Conservation (phyloP, 2,329 filamentous ascomycete species). For the Graphilbum fragrans region DNA sequence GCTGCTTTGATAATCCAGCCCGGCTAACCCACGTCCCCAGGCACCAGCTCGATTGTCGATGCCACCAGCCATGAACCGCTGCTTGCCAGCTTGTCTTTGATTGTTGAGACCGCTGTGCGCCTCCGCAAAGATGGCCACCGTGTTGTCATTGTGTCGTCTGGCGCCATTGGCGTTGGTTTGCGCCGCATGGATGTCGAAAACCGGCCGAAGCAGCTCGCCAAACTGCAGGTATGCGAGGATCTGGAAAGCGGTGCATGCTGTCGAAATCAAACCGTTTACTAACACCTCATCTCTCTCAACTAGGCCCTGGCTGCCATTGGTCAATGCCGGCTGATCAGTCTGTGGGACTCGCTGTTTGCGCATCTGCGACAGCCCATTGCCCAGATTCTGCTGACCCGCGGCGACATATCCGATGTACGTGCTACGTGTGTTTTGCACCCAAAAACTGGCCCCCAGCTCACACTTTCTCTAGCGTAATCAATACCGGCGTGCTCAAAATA, state of each 20-base stretch:
- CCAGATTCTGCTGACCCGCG: conserved; percentile 86
- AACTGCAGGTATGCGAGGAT: conserved; percentile 53
- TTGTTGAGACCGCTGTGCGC: conserved; percentile 86
- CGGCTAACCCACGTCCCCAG: conserved; percentile 35
- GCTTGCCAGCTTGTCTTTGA: conserved; percentile 77
- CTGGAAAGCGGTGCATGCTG: neutral
- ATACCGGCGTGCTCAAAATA: conserved; percentile 95
- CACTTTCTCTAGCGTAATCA: conserved; percentile 57
- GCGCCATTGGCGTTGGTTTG: conserved; percentile 88
- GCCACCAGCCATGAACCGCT: conserved; percentile 90
- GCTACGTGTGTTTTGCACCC: conserved; percentile 21
- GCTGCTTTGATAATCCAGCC: too few relatives aligned
- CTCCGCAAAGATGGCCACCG: conserved; percentile 83
- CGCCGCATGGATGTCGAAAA: conserved; percentile 80
- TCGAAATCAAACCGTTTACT: neutral
- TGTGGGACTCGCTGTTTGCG: conserved; percentile 88
- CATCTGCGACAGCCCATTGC: conserved; percentile 85
- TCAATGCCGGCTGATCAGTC: conserved; percentile 84
- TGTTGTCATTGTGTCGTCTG: conserved; percentile 93
- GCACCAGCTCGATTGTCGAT: conserved; percentile 97
- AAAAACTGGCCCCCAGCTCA: too few relatives aligned
- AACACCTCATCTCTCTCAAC: neutral
- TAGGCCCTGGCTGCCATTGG: conserved; percentile 88
- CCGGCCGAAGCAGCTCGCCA: conserved; percentile 79
- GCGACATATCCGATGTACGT: conserved; percentile 85